A percentile compares a stretch with the other conserved stretches of the same genome.
Conservation (phyloP, 345 rosid genomes). For the Eucalyptus marginata region DNA sequence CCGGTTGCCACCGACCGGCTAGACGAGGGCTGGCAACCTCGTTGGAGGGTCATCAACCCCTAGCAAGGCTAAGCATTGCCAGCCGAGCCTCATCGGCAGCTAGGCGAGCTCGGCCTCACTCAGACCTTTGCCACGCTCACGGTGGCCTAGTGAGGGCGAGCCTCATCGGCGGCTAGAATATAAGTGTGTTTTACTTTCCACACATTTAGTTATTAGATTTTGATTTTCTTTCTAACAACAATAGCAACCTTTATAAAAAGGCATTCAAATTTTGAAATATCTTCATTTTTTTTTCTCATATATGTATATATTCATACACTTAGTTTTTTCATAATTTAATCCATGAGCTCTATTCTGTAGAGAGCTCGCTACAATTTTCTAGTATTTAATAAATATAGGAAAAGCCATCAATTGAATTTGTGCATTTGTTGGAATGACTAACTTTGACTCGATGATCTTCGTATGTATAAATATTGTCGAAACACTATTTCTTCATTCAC, state of each 20-base stretch:
- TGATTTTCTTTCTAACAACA: background rate
- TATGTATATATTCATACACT: background rate
- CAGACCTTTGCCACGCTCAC: too few species aligned
- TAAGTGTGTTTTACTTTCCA: background rate
- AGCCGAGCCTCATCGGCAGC: too few species aligned
- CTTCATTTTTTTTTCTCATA: background rate
- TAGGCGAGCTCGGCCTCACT: too few species aligned
- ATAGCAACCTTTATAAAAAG: accelerated
- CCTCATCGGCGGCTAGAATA: accelerated
- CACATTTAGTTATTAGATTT: background rate
- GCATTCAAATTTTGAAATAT: accelerated
- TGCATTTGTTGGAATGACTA: background rate
- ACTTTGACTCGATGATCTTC: background rate
- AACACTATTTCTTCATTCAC: background rate
- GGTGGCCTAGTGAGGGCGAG: accelerated
- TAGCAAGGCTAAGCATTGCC: too few species aligned
- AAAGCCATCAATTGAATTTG: background rate
- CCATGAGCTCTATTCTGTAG: too few species aligned
- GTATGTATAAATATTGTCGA: background rate
- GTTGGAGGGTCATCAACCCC: too few species aligned
- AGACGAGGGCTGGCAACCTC: too few species aligned
- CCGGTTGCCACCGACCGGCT: too few species aligned
- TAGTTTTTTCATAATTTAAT: too few species aligned
- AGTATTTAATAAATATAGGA: background rate
- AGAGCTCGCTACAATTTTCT: background rate